Evolutionary conservation across 306 rosid genomes (phyloP), one percentile per base, ranked within the genome.

Genomic region (Casuarina glauca): DNA sequence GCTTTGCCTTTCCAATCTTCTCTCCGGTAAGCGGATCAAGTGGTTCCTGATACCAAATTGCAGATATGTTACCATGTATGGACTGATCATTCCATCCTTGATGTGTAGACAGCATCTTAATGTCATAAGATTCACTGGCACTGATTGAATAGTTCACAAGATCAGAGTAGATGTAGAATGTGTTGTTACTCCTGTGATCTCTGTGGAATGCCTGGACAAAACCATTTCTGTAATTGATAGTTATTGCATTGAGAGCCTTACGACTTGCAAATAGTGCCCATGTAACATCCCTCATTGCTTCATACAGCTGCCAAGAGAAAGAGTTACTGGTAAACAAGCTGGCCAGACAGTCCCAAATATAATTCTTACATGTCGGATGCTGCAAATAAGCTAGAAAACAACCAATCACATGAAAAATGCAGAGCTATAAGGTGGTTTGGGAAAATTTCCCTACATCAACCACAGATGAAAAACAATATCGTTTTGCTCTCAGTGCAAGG

Each of bases 131-230:
- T 7, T 74, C 81, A 13, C 64, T 77, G 44, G 91, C 82, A 58
- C 85, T 82, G 77, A 96, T 96, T 26, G 99, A 93, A 79, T 96
- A 96, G 85, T 96, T 96, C 54, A 88, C 64, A 73, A 96, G 82
- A 84, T 96, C 98, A 42, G 97, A 93, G 86, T 91, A 96, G 38
- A 96, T 96, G 83, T 91, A 96, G 80, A 88, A 96, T 4, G 99
- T 91, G 36, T 88, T 91, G 90, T 93, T 93, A 78, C 91, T 92
- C 79, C 86, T 87, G 45, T 89, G 90, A 77, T 96, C 98, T 81
- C 99, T 90, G 63, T 96, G 98, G 69, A 96, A 96, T 67, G 98
- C 97, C 50, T 96, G 99, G 39, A 96, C 98, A 86, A 96, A 96
- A 73, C 99, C 99, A 51, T 96, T 93, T 79, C 79, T 89, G 76